These are phyloP conservation scores for Rhododendron ovatum DNA, from an alignment of 148 eudicot species.

Conservation along the genomic window DNA sequence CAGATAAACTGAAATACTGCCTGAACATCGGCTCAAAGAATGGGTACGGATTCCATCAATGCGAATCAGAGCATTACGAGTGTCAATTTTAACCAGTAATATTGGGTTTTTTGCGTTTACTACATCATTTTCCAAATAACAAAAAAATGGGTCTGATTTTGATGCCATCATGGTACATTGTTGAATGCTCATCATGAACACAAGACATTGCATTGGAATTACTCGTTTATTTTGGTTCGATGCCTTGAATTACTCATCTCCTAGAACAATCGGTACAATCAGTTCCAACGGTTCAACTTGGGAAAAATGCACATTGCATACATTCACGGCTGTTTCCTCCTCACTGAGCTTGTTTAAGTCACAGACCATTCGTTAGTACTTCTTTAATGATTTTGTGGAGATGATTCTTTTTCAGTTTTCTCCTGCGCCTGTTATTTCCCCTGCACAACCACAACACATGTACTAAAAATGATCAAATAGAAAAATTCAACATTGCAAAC, in stretches of 20 bases:
- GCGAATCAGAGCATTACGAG: not conserved
- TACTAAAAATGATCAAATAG: not conserved
- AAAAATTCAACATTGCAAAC: not conserved
- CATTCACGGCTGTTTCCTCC: not conserved
- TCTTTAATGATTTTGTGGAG: constrained; percentile 24
- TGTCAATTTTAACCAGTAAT: not conserved
- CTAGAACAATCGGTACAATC: not conserved
- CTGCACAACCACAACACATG: constrained; percentile 30
- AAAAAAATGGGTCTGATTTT: not conserved
- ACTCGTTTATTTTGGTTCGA: not conserved
- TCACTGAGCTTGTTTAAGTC: constrained; percentile 13
- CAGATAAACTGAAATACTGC: not conserved
- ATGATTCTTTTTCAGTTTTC: constrained; percentile 59
- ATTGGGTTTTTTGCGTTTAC: not conserved
- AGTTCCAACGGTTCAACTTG: not conserved
- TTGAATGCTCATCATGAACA: not conserved
- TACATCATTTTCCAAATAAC: not conserved
- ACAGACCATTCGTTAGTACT: constrained; percentile 14
- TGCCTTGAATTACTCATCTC: not conserved
- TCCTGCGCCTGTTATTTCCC: constrained; percentile 50
- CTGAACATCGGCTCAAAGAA: not conserved
- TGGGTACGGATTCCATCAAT: not conserved
- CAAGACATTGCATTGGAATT: not conserved
- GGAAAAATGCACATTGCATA: not conserved
- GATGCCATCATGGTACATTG: not conserved